These are phyloP conservation scores for Colletotrichum sp. DNA, from an alignment of 2,329 filamentous ascomycete genomes.

Conservation along the genomic window DNA sequence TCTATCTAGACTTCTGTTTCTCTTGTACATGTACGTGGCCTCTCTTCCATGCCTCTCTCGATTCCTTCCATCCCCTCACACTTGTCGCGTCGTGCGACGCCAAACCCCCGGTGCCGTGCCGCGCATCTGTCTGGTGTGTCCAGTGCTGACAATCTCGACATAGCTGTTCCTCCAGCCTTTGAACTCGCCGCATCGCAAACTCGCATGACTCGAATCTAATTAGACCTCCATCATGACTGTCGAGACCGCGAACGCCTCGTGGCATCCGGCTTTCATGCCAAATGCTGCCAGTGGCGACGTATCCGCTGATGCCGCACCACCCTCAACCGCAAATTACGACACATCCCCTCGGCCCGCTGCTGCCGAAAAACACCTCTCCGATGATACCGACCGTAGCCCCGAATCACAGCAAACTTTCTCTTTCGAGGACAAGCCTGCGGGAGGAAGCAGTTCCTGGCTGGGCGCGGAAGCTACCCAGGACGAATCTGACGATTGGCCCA, in stretches of 20 bases:
- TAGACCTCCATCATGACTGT: conserved; percentile 38
- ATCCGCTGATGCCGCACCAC: neutral
- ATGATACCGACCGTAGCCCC: neutral
- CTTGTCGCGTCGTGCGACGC: conserved; percentile 14
- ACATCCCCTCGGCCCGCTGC: neutral
- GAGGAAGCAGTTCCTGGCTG: neutral
- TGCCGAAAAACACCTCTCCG: neutral
- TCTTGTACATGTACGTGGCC: conserved; percentile 19
- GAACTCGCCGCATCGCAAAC: conserved; percentile 2
- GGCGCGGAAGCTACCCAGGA: conserved; percentile 14
- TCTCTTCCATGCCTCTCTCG: neutral
- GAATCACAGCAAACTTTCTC: neutral
- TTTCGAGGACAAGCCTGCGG: neutral
- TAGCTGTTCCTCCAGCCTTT: conserved; percentile 27
- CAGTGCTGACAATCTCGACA: conserved; percentile 30
- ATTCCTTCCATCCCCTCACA: neutral
- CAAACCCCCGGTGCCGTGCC: neutral
- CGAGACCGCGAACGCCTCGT: conserved; percentile 39
- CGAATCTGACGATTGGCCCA: conserved; percentile 27
- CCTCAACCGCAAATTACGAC: neutral
- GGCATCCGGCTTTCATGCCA: conserved; percentile 48
- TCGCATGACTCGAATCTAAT: conserved; percentile 19
- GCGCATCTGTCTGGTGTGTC: conserved; percentile 3
- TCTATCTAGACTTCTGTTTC: conserved; percentile 17
- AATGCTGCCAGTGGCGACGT: conserved; percentile 27